A percentile compares a stretch with the other conserved stretches of the same genome.
These are phyloP conservation scores for Xylaria cubensis DNA, from an alignment of 495 filamentous ascomycete genomes.

Conservation along the genomic window DNA sequence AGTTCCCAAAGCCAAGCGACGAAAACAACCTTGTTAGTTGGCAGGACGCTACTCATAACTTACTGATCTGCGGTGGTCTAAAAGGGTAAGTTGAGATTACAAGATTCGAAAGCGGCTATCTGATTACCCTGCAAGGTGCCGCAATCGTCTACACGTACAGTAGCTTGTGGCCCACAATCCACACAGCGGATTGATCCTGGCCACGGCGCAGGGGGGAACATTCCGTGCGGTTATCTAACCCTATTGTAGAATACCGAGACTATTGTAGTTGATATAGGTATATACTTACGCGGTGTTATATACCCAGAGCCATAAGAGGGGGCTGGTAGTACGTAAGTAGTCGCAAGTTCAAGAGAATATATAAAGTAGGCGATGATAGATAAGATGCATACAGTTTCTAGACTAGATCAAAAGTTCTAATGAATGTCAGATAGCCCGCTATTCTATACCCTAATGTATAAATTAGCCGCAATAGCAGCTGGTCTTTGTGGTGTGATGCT, in stretches of 20 bases:
- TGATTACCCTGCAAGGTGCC: conserved; percentile 19
- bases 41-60: conserved; percentile 3
- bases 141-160: conserved; percentile 17
- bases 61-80: background rate
- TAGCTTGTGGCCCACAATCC: conserved; percentile 12
- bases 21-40: background rate
- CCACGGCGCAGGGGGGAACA: conserved; percentile 10
- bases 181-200: conserved; percentile 21
- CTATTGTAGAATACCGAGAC: conserved; percentile 19
- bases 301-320: conserved; percentile 9
- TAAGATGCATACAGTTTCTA: background rate
- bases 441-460: background rate
- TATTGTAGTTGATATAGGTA: background rate
- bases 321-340: background rate
- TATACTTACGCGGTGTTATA: background rate
- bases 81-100: background rate
- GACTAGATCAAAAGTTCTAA: background rate
- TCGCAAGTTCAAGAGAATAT: background rate
- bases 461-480: conserved; percentile 17
- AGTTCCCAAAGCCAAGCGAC: background rate
- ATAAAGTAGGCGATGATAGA: background rate
- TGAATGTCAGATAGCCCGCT: background rate
- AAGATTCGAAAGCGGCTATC: background rate
- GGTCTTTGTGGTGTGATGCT: background rate
- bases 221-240: conserved; percentile 17